Conservation (phyloP, 1,284 basidiomycete species). For the Apiotrichum gamsii region DNA sequence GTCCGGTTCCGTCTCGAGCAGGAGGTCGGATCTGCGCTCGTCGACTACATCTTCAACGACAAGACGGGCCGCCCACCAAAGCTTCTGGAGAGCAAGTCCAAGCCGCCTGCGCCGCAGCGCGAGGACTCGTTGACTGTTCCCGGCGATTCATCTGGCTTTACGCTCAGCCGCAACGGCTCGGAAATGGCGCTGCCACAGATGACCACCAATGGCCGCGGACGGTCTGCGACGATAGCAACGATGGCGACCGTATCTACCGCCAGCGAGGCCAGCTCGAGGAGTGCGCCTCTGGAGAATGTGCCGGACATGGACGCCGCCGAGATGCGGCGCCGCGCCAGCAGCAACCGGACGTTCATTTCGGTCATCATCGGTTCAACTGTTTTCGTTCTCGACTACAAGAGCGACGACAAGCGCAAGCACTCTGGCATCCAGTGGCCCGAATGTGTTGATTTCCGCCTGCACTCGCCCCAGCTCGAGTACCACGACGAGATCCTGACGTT, state of each 20-base stretch:
- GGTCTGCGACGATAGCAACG: background rate
- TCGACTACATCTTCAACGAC: constrained; percentile 73
- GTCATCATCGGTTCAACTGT: constrained; percentile 63
- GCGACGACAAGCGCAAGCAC: constrained; percentile 50
- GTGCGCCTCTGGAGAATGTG: background rate
- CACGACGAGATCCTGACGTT: constrained; percentile 82
- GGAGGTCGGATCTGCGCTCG: constrained; percentile 69
- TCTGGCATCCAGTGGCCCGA: constrained; percentile 30
- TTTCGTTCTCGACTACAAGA: constrained; percentile 50
- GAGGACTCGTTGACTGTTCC: constrained; percentile 37
- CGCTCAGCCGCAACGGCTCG: background rate
- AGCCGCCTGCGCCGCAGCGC: constrained; percentile 4
- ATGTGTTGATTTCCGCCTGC: constrained; percentile 53
- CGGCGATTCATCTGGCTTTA: background rate
- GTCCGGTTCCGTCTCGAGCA: constrained; percentile 82
- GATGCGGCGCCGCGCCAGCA: constrained; percentile 48
- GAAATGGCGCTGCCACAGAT: background rate
- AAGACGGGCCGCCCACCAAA: constrained; percentile 36
- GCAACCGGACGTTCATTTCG: constrained; percentile 64
- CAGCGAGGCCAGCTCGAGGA: background rate
- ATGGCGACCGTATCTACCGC: background rate
- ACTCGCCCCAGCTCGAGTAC: constrained; percentile 60
- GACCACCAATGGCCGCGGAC: background rate
- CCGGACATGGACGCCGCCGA: constrained; percentile 39
- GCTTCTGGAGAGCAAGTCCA: constrained; percentile 9